Evolutionary conservation across 345 rosid species (phyloP), one percentile per base, ranked within the genome.

Genomic region (Bruguiera sexangula): DNA sequence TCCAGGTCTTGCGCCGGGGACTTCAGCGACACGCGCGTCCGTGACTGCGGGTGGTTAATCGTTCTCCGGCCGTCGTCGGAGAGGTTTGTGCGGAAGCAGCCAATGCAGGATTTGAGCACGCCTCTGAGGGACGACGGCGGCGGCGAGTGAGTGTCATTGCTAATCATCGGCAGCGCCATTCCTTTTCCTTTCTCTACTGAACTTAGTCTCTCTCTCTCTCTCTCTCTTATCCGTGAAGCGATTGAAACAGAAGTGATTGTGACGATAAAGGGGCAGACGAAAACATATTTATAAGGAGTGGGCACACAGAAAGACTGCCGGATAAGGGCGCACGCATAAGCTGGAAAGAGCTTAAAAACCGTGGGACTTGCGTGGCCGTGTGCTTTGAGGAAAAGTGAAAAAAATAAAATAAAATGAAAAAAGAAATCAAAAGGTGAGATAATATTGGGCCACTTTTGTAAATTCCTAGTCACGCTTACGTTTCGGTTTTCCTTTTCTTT

Each of bases 81-180:
- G 8, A 69, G 27, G 51, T 3, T 46, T 6, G 67, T 48, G 32
- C 76, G 76, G 78, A 88, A 78, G 60, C 89, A 86, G 30, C 85
- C 76, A 20, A 88, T 73, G 29, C 86, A 77, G 30, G 86, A 77
- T 62, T 82, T 84, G 69, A 79, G 72, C 69, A 13, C 79, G 68
- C 48, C 48, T 50, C 62, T 79, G 16, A 80, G 66, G 16, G 91
- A 85, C 19, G 60, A 56, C 13, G 30, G 10, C 18, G 60, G 4
- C 0, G 87, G 81, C 60, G 86, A 75, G 51, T 6, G 19, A 26
- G 70, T 76, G 56, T 76, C 84, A 32, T 55, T 68, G 65, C 68
- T 29, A 73, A 80, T 81, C 55, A 68, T 68, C 7, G 76, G 65
- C 72, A 32, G 39, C 43, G 54, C 52, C 79, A 71, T 76, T 62